Evolutionary conservation across 208 protist species (phyloP).

Genomic region (Crithidia bombi): DNA sequence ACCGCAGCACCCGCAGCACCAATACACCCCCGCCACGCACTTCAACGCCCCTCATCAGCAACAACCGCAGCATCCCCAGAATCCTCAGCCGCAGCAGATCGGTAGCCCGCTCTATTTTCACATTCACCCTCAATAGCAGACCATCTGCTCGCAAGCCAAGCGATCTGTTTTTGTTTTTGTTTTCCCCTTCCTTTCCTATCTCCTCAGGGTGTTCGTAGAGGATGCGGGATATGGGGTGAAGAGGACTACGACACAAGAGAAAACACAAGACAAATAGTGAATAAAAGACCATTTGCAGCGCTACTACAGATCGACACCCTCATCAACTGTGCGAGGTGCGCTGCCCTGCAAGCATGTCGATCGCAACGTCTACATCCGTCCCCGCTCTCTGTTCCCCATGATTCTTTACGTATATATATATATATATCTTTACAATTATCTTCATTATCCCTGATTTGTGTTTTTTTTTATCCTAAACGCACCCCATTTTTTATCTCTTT

Average conservation of each 20-base stretch:
- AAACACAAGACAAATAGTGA: not conserved
- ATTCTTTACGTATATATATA: not conserved
- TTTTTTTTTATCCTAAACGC: constrained; percentile 21
- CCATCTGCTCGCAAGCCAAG: not conserved
- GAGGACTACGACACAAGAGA: not conserved
- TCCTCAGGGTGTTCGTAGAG: not conserved
- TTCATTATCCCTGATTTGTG: constrained; percentile 11
- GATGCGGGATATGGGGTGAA: not conserved
- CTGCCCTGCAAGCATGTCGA: too few species aligned
- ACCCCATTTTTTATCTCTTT: too few species aligned
- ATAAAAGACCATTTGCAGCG: not conserved
- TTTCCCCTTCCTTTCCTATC: not conserved
- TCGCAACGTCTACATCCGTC: too few species aligned
- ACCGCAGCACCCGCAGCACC: constrained; percentile 14
- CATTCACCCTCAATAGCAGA: constrained; percentile 20
- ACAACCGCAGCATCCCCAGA: constrained; percentile 11
- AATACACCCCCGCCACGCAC: constrained; percentile 6
- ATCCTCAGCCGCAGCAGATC: constrained; percentile 10
- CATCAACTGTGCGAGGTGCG: too few species aligned
- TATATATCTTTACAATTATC: not conserved
- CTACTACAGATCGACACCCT: too few species aligned
- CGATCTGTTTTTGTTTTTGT: not conserved
- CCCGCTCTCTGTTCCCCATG: too few species aligned
- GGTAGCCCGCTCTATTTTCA: constrained; percentile 29
- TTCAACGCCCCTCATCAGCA: constrained; percentile 17